Percentiles rank a stretch among this genome's conserved stretches.
Conservation (phyloP, 352 stramenopile genomes). For the Halophytophthora polymorphica region DNA sequence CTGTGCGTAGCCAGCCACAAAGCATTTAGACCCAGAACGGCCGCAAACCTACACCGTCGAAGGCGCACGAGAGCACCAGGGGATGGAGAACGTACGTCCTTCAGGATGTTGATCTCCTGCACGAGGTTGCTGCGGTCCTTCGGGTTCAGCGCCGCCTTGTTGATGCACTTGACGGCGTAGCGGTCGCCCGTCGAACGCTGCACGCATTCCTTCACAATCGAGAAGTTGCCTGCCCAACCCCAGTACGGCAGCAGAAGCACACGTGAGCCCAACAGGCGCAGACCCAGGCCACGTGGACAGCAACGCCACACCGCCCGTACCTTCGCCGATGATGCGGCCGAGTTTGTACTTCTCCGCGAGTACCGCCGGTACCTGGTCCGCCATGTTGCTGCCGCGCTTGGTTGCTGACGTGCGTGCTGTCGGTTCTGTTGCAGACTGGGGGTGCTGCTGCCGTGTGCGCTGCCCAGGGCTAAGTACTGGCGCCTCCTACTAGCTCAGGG, state of each 20-base stretch:
- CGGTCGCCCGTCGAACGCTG: constrained; percentile 44
- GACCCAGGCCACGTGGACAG: no score
- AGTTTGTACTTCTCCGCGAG: constrained; percentile 82
- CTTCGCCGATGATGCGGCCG: constrained; percentile 72
- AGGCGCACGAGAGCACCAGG: no score
- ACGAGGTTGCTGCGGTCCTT: constrained; percentile 79
- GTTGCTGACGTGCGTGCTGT: no score
- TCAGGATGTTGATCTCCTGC: constrained; percentile 83
- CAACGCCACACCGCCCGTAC: constrained; percentile 7
- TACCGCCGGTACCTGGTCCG: constrained; percentile 45
- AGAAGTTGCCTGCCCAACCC: constrained; percentile 68
- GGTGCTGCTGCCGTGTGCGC: constrained; percentile 1
- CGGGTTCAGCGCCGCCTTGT: constrained; percentile 71
- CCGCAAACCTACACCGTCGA: no score
- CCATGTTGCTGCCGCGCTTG: constrained; percentile 39
- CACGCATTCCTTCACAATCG: constrained; percentile 74
- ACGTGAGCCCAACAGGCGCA: no score
- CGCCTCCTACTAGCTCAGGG: no score
- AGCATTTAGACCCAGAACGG: no score
- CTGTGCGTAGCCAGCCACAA: no score
- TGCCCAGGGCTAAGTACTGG: no score
- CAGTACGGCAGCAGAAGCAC: no score
- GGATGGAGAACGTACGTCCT: constrained; percentile 29
- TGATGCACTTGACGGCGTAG: constrained; percentile 84
- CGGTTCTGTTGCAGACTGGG: constrained; percentile 10